Evolutionary conservation across 345 rosid species (phyloP).

Genomic region (Rhodomyrtus tomentosa): DNA sequence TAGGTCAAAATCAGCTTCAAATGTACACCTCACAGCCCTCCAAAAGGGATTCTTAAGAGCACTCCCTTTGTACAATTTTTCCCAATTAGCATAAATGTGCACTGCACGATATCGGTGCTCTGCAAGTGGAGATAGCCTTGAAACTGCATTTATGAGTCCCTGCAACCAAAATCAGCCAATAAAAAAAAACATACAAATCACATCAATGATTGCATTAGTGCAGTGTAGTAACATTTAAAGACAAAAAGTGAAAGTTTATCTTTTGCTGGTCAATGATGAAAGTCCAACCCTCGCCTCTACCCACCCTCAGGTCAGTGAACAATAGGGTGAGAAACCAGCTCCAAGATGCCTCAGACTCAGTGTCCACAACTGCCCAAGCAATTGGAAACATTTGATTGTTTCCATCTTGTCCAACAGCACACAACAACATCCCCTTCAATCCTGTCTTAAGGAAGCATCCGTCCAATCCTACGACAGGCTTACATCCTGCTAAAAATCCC

Average conservation of each 20-base stretch:
- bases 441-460: not conserved
- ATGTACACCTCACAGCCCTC: not conserved
- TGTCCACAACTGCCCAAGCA: not conserved
- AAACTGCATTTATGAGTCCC: not conserved
- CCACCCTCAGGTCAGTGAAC: not conserved
- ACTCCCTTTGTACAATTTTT: not conserved
- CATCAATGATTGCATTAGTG: not conserved
- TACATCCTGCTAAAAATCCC: not conserved
- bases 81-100: not conserved
- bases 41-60: not conserved
- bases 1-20: not conserved
- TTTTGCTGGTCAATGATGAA: not conserved
- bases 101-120: not conserved
- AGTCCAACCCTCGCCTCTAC: not conserved
- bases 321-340: not conserved
- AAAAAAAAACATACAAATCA: not conserved
- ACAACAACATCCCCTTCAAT: not conserved
- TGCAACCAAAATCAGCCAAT: not conserved
- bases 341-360: not conserved
- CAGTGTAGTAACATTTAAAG: not conserved
- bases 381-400: not conserved
- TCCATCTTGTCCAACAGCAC: not conserved
- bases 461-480: not conserved
- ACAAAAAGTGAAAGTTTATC: not conserved
- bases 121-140: not conserved